Evolutionary conservation across 768 basidiomycete species (phyloP), one percentile per base, ranked within the genome.

Genomic region (Suillus brevipes): DNA sequence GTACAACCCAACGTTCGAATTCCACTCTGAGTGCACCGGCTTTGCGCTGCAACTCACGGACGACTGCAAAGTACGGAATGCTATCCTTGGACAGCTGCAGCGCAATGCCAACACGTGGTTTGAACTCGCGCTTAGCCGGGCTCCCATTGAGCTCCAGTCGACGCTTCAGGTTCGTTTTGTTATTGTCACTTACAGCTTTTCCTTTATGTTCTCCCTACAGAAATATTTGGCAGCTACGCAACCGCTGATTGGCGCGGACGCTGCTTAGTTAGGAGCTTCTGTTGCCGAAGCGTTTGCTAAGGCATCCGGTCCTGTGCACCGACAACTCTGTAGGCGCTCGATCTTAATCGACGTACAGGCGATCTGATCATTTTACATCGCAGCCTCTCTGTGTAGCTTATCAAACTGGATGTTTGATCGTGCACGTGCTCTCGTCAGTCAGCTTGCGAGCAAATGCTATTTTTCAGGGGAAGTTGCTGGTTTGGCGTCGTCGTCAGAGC

Each of bases 111-210:
- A 84, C 64, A 82, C 75, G 25, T 99, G 97, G 97, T 90, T 99
- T 64, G 88, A 91, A 63, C 78, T 94, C 49, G 94, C 92, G 1
- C 80, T 98, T 37, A 87, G 89, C 14, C 87, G 95, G n/a, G 94
- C 95, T 1, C 97, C 97, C 0, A 85, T 95, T 73, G 96, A 97
- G 74, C 78, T 98, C 55, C 95, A 96, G 67, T 92, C 94, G 0
- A 94, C 93, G 0, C 79, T 99, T 62, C 95, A 97, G 85, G 95
- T 92, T 71, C 52, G 81, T 71, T 40, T n/a, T 18, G n/a, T 34
- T 10, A 45, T 42, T n/a, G 37, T 40, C 36, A 31, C 10, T 0
- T 47, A 36, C 37, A 53, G 12, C 47, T 61, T 62, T 42, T 20
- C 16, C 9, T 63, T 36, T 28, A 53, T 37, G 31, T 61, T 31